phyloP scores from a whole-genome alignment of 2,329 filamentous ascomycete species.

The Periconia sp. region DNA sequence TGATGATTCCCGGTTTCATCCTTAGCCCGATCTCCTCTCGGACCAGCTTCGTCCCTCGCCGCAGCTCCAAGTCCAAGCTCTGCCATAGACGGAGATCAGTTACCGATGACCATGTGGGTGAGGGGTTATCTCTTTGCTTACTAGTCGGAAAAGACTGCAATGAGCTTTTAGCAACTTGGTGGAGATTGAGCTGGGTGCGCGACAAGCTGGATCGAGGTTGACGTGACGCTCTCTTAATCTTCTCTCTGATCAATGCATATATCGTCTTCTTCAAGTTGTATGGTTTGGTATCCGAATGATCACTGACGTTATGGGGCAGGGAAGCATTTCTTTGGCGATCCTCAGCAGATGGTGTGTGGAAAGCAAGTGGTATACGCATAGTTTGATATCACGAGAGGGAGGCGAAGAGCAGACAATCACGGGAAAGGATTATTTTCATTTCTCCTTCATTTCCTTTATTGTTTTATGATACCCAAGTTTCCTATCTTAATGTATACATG shows the following conservation, averaged over 20 bases:
- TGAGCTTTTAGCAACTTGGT: not conserved
- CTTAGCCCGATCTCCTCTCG: not conserved
- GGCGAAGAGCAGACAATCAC: too few relatives aligned
- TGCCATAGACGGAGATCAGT: not conserved
- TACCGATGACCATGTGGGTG: not conserved
- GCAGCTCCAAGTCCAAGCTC: slow-evolving; percentile 2
- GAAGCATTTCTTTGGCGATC: not conserved
- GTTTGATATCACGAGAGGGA: too few relatives aligned
- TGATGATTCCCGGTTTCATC: not conserved
- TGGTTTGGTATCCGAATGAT: not conserved
- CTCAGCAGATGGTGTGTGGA: too few relatives aligned
- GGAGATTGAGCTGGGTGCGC: not conserved
- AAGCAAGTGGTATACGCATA: too few relatives aligned
- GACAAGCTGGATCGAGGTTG: not conserved
- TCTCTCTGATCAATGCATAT: not conserved
- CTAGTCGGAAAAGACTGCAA: not conserved
- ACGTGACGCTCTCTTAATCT: not conserved
- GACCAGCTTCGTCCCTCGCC: not conserved
- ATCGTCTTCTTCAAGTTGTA: not conserved
- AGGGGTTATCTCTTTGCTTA: not conserved
- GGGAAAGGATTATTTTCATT: too few relatives aligned
- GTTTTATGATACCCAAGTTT: too few relatives aligned
- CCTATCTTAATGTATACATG: too few relatives aligned
- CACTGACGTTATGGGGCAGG: not conserved
- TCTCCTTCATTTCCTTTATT: too few relatives aligned